Evolutionary conservation across 2,329 filamentous ascomycete genomes (phyloP), one percentile per base, ranked within the genome.

Genomic region (Diaporthe velutina): DNA sequence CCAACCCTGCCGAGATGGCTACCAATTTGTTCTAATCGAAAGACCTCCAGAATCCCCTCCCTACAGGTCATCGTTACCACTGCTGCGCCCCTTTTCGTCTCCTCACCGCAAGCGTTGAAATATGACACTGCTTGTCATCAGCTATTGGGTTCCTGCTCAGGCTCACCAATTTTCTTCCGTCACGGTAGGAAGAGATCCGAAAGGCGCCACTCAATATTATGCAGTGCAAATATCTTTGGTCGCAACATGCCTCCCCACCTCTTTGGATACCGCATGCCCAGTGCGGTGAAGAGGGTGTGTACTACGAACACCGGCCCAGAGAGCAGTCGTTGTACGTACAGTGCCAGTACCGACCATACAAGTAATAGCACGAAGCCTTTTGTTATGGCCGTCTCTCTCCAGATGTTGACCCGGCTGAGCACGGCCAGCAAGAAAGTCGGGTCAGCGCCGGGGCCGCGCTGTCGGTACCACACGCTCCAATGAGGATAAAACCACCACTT

Each of bases 401-500:
- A 67, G 22, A 67, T 50, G 13, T 48, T 50, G 61, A 67, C 61
- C 8, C 42, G 19, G 42, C 6, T 50, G 12, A 67, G 28, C 30
- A 50, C 45, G 33, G 22, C 28, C 8, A 22, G 1, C 7, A 45
- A 12, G 13, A 22, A 15, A 30, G 13, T 22, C 4, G 38, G 25
- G 38, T 64, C 38, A 17, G 58, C 58, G 7, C 38, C 58, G 17
- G 38, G 58, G 4, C 58, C 58, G 0, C 38, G 38, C 25, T 64
- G 38, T 45, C 58, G 58, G 42, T 48, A 66, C 60, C 60, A 66
- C 25, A 35, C 60, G 6, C 60, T 66, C 60, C 60, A 48, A n/a
- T 67, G 42, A 10, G 61, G 61, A 35, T 67, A 50, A 17, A 50
- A 67, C 61, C 61, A 67, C 61, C 42, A 50, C 22, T 64, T 67